phyloP scores from a whole-genome alignment of 78 protist genomes.

The Monosiga brevicollis region DNA sequence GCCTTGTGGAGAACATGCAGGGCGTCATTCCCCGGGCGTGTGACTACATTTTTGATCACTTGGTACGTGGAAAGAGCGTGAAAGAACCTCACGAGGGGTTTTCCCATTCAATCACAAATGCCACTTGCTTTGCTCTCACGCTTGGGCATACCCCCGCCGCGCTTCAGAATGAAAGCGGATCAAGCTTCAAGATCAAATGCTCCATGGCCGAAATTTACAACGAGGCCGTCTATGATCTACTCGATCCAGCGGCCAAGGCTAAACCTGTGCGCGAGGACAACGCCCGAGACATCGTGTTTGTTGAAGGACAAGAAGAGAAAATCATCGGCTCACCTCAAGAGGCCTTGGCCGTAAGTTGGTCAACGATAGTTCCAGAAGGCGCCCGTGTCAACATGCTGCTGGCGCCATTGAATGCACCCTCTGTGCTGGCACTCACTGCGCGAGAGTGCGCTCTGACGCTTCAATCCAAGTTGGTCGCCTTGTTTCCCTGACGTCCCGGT shows the following conservation, averaged over 20 bases:
- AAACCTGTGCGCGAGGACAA: background rate
- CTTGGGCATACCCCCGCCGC: too few species aligned
- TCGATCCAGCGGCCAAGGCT: background rate
- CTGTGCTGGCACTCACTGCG: background rate
- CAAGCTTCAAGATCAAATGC: background rate
- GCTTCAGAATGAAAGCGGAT: too few species aligned
- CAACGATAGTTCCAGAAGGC: too few species aligned
- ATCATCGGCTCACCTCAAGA: background rate
- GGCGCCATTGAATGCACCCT: background rate
- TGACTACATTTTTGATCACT: background rate
- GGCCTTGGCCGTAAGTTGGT: background rate
- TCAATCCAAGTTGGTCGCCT: background rate
- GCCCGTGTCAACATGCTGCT: background rate
- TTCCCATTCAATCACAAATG: too few species aligned
- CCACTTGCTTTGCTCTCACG: too few species aligned
- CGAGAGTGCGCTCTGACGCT: background rate
- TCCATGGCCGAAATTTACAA: conserved; percentile 37
- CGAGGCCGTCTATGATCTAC: conserved; percentile 32
- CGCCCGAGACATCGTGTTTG: background rate
- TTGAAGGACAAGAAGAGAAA: background rate
- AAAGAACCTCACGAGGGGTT: too few species aligned
- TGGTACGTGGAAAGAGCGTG: too few species aligned
- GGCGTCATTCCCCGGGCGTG: conserved; percentile 16
- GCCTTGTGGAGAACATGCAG: background rate
- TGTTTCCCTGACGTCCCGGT: too few species aligned